Conservation (phyloP, 108 stramenopile species). For the Nitzschia inconspicua region DNA sequence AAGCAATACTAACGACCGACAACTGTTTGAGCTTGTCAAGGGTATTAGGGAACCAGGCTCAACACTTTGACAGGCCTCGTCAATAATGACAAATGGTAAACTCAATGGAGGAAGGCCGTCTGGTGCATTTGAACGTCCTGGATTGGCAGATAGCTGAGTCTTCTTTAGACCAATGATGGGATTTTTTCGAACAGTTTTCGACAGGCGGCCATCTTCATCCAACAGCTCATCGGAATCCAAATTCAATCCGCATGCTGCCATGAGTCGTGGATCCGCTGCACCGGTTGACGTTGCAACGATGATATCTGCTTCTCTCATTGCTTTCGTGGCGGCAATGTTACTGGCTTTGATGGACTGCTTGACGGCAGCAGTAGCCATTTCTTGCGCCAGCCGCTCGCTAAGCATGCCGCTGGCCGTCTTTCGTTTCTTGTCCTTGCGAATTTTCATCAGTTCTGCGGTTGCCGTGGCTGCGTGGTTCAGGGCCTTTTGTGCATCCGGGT, state of each 20-base stretch:
- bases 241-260: conserved; percentile 84
- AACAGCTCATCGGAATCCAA: conserved; percentile 39
- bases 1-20: conserved; percentile 74
- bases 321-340: conserved; percentile 75
- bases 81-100: conserved; percentile 83
- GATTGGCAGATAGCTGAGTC: not conserved
- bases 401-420: conserved; percentile 34
- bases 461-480: conserved; percentile 54
- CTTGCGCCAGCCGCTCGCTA: conserved; percentile 53
- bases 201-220: conserved; percentile 13
- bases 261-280: conserved; percentile 91
- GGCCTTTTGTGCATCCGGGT: conserved; percentile 74
- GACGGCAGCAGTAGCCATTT: conserved; percentile 80
- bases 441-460: conserved; percentile 55
- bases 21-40: conserved; percentile 71
- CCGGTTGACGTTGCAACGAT: conserved; percentile 96
- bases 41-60: conserved; percentile 92
- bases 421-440: conserved; percentile 19
- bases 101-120: conserved; percentile 76
- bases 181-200: not conserved
- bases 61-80: conserved; percentile 92
- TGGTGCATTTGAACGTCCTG: conserved; percentile 42
- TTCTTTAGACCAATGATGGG: not conserved
- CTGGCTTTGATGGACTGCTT: conserved; percentile 75
- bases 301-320: conserved; percentile 95